Conservation (phyloP, 345 rosid species). For the Euphorbia pulcherrima region DNA sequence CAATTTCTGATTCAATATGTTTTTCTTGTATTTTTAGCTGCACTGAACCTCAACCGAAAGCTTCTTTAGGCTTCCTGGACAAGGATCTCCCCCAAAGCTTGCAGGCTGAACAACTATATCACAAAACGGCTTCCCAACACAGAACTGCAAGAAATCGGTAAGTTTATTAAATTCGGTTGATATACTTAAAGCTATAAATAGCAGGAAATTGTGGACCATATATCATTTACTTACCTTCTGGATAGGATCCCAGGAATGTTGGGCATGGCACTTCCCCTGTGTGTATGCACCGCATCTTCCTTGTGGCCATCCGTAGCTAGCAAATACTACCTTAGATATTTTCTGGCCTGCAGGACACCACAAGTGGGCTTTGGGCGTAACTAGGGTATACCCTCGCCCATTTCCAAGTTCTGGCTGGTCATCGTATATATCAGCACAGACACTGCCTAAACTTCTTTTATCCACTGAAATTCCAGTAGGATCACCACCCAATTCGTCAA, state of each 20-base stretch:
- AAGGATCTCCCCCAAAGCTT: conserved; percentile 30
- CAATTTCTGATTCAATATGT: background rate
- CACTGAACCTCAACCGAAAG: conserved; percentile 28
- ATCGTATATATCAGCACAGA: conserved; percentile 26
- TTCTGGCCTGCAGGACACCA: conserved; percentile 23
- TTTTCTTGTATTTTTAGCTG: conserved; percentile 16
- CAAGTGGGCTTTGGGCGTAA: conserved; percentile 20
- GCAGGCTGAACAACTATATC: conserved; percentile 18
- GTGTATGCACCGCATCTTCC: conserved; percentile 18
- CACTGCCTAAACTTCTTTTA: conserved; percentile 30
- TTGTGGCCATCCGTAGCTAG: conserved; percentile 27
- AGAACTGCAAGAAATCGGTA: conserved; percentile 18
- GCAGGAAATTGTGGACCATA: background rate
- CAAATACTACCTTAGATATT: conserved; percentile 19
- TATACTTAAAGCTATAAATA: background rate
- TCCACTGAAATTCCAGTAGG: conserved; percentile 31
- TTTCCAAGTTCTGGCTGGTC: conserved; percentile 18
- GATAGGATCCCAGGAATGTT: conserved; percentile 21
- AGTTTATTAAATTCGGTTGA: background rate
- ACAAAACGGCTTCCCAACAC: conserved; percentile 25
- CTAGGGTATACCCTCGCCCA: background rate
- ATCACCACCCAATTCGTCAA: conserved; percentile 43
- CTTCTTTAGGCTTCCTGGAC: conserved; percentile 22
- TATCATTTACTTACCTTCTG: conserved; percentile 4
- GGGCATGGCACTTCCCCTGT: conserved; percentile 21